Evolutionary conservation across 768 basidiomycete species (phyloP).

Genomic region (Leucocoprinus sp.): DNA sequence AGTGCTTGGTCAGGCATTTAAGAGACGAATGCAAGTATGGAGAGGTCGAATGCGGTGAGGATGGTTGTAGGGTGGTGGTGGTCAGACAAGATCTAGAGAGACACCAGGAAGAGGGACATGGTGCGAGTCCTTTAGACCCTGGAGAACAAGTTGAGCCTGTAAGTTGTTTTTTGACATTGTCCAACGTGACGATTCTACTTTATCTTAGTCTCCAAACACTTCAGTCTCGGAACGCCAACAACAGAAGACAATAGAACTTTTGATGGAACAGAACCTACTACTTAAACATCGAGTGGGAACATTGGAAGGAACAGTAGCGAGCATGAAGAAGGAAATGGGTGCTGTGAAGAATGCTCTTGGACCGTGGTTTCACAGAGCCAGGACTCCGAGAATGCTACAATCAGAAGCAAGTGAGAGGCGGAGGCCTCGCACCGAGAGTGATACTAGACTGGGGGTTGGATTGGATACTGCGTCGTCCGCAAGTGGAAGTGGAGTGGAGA

Average conservation of each 20-base stretch:
- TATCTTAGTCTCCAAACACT: background rate
- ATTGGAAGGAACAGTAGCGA: constrained; percentile 47
- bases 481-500: too few species aligned
- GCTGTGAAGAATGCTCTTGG: constrained; percentile 51
- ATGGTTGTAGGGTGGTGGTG: constrained; percentile 35
- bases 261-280: constrained; percentile 57
- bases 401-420: too few species aligned
- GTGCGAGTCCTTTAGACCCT: background rate
- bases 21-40: constrained; percentile 52
- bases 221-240: background rate
- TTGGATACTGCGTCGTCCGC: too few species aligned
- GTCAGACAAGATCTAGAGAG: constrained; percentile 34
- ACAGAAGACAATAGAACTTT: constrained; percentile 11
- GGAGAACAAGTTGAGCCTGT: constrained; percentile 2
- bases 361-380: constrained; percentile 37
- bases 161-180: background rate
- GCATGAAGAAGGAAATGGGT: constrained; percentile 48
- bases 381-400: too few species aligned
- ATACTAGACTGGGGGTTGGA: too few species aligned
- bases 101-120: constrained; percentile 20
- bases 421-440: background rate
- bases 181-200: background rate
- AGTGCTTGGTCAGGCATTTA: constrained; percentile 55
- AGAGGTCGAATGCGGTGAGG: constrained; percentile 41
- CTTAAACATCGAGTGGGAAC: constrained; percentile 51